phyloP scores from a whole-genome alignment of 2,329 filamentous ascomycete species.

The Beauveria caledonica region DNA sequence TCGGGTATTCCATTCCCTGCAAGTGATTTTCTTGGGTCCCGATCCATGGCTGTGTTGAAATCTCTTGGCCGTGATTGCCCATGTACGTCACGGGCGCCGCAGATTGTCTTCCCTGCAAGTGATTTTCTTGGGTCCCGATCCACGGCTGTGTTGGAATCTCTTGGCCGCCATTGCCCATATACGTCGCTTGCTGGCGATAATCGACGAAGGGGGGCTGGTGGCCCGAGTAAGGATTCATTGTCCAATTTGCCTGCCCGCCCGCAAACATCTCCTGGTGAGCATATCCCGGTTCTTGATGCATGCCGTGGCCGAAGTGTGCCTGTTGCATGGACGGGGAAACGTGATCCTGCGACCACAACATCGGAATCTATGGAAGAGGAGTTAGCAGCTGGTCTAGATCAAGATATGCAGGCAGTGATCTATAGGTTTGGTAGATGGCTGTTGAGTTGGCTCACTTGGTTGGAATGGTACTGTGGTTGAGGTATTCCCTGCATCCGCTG shows the following conservation, averaged over 20 bases:
- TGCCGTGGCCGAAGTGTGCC: neutral
- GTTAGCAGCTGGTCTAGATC: neutral
- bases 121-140: neutral
- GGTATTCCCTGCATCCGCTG: neutral
- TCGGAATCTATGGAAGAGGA: neutral
- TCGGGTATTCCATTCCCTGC: too few relatives aligned
- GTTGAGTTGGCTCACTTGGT: neutral
- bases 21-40: too few relatives aligned
- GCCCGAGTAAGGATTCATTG: neutral
- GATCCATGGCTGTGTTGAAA: too few relatives aligned
- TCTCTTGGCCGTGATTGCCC: too few relatives aligned
- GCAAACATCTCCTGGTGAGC: neutral
- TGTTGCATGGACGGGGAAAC: neutral
- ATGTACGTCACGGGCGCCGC: too few relatives aligned
- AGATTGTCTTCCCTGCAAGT: neutral
- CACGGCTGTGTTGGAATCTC: neutral
- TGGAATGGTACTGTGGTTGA: neutral
- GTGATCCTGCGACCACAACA: neutral
- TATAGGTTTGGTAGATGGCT: neutral
- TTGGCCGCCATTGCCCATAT: neutral
- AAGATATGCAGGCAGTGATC: neutral
- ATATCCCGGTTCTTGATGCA: neutral
- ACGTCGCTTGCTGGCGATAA: neutral
- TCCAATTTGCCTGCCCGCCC: neutral
- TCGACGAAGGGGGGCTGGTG: neutral